Base-by-base conservation (phyloP, 768 basidiomycete species). In the Stropharia rugosoannulata region DNA sequence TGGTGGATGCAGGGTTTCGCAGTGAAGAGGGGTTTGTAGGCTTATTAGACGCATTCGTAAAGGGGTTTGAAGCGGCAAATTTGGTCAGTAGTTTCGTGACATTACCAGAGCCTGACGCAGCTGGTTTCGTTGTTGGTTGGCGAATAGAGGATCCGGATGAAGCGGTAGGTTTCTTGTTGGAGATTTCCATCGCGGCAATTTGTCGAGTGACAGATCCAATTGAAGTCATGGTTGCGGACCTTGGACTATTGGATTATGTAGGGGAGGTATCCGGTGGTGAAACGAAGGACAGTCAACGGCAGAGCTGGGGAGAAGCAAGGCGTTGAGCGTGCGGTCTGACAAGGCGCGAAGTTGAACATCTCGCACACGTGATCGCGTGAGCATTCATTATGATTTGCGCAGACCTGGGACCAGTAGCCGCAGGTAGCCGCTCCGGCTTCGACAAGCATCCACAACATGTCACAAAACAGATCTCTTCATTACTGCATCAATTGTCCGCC, bases 41-140 rank as follows among this genome's bases (percentile, higher is more conserved):
- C 65, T 75, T 68, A 55, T 62, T 58, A 52, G 68, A 59, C 25
- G 69, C 44, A 47, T 66, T 72, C 18, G 68, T 60, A 55, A 76
- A 76, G 9, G 82, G 80, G 60, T 85, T 82, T 0, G 89, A 86
- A 2, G 87, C 80, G 9, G 85, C 86, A 61, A 80, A 90, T 72
- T 91, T 92, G 1, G 85, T 83, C 55, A 89, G 77, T 10, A 90
- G 77, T 67, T 90, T 91, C 11, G 85, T 74, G 22, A 90, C 85
- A 61, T 80, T 48, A 2, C n/a, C 12, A 19, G 4, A 84, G 2
- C 75, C 66, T 64, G 87, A 83, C 62, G 79, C 80, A 18, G 83
- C 69, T 25, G 83, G 81, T 63, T 88, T 89, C 60, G 77, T 50
- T 61, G 75, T 72, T 58, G 71, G 60, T 58, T 73, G 63, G 51